Percentiles rank a stretch among this genome's conserved stretches.
phyloP scores from a whole-genome alignment of 495 filamentous ascomycete species.

The Chlorociboria aeruginascens region DNA sequence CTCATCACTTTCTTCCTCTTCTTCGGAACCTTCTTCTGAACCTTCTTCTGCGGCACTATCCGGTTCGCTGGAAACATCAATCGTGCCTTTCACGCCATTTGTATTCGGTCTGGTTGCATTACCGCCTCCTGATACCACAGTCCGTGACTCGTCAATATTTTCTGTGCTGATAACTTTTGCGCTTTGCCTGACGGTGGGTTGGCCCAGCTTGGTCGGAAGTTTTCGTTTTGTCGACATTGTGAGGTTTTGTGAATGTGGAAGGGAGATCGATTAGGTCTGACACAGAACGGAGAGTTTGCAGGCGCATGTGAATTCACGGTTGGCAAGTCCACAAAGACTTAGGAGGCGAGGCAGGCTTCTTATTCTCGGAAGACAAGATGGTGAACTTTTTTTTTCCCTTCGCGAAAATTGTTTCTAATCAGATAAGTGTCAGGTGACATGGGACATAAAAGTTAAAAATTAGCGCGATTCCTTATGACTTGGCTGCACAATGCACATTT shows the following conservation, averaged over 20 bases:
- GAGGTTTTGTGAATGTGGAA: background rate
- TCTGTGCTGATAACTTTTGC: constrained; percentile 45
- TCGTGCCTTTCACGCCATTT: constrained; percentile 25
- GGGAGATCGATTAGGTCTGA: background rate
- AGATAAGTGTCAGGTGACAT: background rate
- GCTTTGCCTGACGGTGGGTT: constrained; percentile 42
- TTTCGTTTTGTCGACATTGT: constrained; percentile 43
- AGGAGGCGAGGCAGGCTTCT: background rate
- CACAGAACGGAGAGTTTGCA: background rate
- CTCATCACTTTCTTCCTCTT: constrained; percentile 23
- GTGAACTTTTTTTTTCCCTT: background rate
- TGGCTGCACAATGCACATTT: background rate
- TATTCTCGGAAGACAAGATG: background rate
- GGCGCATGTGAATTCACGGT: background rate
- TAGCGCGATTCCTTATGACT: too few species aligned
- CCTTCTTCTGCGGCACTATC: constrained; percentile 31
- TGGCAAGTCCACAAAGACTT: background rate
- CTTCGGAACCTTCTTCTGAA: constrained; percentile 24
- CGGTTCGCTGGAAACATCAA: constrained; percentile 47
- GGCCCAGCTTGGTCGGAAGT: constrained; percentile 32
- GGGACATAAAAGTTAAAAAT: background rate
- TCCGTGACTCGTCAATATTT: constrained; percentile 62
- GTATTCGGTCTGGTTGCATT: constrained; percentile 10
- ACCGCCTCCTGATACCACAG: constrained; percentile 41
- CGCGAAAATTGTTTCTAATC: background rate